These are phyloP conservation scores for Colletotrichum ledebouriae DNA, from an alignment of 2,329 filamentous ascomycete genomes.

Conservation along the genomic window DNA sequence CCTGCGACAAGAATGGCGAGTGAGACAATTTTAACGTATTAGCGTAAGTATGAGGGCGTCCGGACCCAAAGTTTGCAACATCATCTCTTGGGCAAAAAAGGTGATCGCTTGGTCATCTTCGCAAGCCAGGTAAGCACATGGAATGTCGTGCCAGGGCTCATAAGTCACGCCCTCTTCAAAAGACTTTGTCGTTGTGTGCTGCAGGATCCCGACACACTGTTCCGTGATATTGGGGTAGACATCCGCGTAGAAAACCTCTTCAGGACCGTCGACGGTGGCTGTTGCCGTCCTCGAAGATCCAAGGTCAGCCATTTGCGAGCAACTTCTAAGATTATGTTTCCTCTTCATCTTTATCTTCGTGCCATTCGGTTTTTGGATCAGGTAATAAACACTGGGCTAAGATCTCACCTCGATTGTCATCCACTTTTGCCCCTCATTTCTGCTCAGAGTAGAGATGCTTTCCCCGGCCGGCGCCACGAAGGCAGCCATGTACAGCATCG, in stretches of 20 bases:
- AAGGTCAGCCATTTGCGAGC: background rate
- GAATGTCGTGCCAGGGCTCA: constrained; percentile 48
- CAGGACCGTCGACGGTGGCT: constrained; percentile 1
- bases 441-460: constrained; percentile 44
- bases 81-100: constrained; percentile 42
- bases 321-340: background rate
- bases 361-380: background rate
- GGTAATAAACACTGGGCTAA: background rate
- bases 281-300: constrained; percentile 17
- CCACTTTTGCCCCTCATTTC: constrained; percentile 44
- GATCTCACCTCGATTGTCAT: constrained; percentile 45
- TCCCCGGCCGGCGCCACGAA: constrained; percentile 49
- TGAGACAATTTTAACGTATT: constrained; percentile 5
- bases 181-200: constrained; percentile 35
- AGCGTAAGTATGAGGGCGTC: background rate
- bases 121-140: constrained; percentile 46
- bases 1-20: constrained; percentile 31
- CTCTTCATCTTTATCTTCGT: no score
- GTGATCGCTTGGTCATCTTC: constrained; percentile 46
- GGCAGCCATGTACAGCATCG: constrained; percentile 52
- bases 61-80: constrained; percentile 33
- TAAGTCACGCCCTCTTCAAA: constrained; percentile 43
- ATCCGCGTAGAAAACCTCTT: constrained; percentile 46
- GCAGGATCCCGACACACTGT: constrained; percentile 27
- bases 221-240: constrained; percentile 31